These are phyloP conservation scores for Scedosporium aurantiacum DNA, from an alignment of 2,329 filamentous ascomycete genomes.

Conservation along the genomic window DNA sequence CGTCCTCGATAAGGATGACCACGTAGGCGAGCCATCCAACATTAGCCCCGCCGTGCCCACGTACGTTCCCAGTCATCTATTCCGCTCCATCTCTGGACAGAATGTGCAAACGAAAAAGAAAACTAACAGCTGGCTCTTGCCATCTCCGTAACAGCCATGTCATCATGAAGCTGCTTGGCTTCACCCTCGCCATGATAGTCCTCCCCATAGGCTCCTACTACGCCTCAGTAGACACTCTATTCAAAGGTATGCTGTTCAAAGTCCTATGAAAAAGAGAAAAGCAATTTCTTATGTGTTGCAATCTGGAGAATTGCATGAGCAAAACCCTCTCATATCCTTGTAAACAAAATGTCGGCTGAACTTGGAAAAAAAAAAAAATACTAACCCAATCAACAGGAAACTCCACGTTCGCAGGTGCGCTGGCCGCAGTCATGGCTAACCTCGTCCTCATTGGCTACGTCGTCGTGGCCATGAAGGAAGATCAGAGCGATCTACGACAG, in stretches of 20 bases:
- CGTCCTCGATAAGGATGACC: conserved; percentile 49
- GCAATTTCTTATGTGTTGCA: neutral
- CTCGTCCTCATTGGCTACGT: conserved; percentile 85
- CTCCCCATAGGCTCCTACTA: conserved; percentile 86
- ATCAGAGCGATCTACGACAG: conserved; percentile 42
- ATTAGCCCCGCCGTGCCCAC: conserved; percentile 74
- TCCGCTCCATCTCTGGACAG: neutral
- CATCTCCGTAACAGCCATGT: conserved; percentile 47
- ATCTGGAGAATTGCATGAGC: neutral
- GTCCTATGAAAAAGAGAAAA: neutral
- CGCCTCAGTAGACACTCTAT: conserved; percentile 62
- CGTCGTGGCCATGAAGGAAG: conserved; percentile 82
- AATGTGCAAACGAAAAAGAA: neutral
- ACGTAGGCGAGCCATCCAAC: conserved; percentile 45
- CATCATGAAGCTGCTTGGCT: conserved; percentile 79
- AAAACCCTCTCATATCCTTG: neutral
- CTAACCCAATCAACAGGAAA: conserved; percentile 49
- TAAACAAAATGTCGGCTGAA: neutral
- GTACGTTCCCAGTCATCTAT: conserved; percentile 38
- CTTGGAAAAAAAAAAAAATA: too few species aligned
- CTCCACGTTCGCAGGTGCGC: conserved; percentile 72
- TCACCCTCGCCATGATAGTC: conserved; percentile 84
- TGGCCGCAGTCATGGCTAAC: conserved; percentile 84
- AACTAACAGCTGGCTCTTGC: neutral
- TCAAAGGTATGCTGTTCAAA: conserved; percentile 48